These are phyloP conservation scores for Holtermanniella nyarrowii DNA, from an alignment of 768 basidiomycete species.

Conservation along the genomic window DNA sequence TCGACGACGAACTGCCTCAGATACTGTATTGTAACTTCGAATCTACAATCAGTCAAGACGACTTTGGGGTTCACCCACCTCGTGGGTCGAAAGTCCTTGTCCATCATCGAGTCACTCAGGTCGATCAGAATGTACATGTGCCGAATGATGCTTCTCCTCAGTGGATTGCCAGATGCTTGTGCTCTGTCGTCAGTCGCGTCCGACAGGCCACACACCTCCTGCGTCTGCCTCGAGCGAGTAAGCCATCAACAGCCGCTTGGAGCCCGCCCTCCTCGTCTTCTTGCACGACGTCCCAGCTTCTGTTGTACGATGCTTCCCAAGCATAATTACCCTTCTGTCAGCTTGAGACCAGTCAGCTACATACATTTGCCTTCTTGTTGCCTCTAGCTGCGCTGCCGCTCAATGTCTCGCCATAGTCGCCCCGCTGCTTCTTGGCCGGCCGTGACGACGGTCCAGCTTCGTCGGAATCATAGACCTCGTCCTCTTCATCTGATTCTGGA, in stretches of 20 bases:
- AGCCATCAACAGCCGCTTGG: constrained; percentile 77
- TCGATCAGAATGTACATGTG: constrained; percentile 90
- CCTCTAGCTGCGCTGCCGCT: constrained; percentile 1
- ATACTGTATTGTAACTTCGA: constrained; percentile 81
- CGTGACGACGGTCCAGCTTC: constrained; percentile 22
- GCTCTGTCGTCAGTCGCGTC: constrained; percentile 13
- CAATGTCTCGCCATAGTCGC: background rate
- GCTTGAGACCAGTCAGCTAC: background rate
- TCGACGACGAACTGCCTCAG: constrained; percentile 83
- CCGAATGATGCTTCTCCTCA: constrained; percentile 90
- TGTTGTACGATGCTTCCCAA: constrained; percentile 90
- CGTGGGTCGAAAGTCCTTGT: constrained; percentile 90
- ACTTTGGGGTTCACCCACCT: constrained; percentile 20
- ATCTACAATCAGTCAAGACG: constrained; percentile 43
- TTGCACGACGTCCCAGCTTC: constrained; percentile 94
- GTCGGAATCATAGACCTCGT: constrained; percentile 1
- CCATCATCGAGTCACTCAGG: constrained; percentile 81
- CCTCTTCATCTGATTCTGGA: constrained; percentile 16
- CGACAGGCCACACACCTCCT: constrained; percentile 51
- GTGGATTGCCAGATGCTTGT: constrained; percentile 51
- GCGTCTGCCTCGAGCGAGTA: constrained; percentile 74
- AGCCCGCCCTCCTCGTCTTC: constrained; percentile 90
- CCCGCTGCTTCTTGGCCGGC: constrained; percentile 1
- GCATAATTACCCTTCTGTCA: constrained; percentile 49
- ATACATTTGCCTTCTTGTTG: constrained; percentile 14